A percentile compares a stretch with the other conserved stretches of the same genome.
These are phyloP conservation scores for Saksenaea vasiformis DNA, from an alignment of 371 early-diverging fungal species.

Conservation along the genomic window DNA sequence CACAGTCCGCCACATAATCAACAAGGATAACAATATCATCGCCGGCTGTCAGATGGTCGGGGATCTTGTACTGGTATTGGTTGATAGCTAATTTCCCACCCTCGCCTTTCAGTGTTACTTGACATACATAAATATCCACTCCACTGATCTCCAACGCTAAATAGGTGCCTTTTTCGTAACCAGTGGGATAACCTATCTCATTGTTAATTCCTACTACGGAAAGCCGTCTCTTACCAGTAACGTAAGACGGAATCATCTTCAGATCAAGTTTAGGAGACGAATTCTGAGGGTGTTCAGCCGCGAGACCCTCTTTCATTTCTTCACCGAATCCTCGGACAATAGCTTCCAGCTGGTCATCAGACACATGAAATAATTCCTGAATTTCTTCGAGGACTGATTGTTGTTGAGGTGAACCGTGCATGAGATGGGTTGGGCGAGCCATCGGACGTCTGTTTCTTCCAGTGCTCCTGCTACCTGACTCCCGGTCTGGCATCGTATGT, in stretches of 20 bases:
- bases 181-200: constrained; percentile 69
- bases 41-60: constrained; percentile 74
- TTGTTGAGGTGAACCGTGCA: constrained; percentile 22
- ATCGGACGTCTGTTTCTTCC: constrained; percentile 1
- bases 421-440: constrained; percentile 8
- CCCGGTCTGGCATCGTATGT: constrained; percentile 1
- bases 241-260: constrained; percentile 56
- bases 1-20: constrained; percentile 85
- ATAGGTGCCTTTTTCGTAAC: constrained; percentile 85
- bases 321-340: constrained; percentile 36
- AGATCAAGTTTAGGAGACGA: constrained; percentile 30
- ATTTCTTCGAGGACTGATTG: constrained; percentile 28
- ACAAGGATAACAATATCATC: constrained; percentile 67
- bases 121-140: constrained; percentile 60
- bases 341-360: constrained; percentile 27
- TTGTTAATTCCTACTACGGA: not conserved
- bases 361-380: constrained; percentile 34
- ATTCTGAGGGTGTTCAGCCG: constrained; percentile 8
- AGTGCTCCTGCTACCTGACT: not conserved
- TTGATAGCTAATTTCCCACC: constrained; percentile 50
- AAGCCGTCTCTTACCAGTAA: constrained; percentile 35
- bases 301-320: constrained; percentile 49
- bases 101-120: constrained; percentile 54
- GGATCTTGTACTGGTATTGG: constrained; percentile 74
- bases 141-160: constrained; percentile 93